Conservation (phyloP, 2,329 filamentous ascomycete species). For the Fonsecaea nubica region DNA sequence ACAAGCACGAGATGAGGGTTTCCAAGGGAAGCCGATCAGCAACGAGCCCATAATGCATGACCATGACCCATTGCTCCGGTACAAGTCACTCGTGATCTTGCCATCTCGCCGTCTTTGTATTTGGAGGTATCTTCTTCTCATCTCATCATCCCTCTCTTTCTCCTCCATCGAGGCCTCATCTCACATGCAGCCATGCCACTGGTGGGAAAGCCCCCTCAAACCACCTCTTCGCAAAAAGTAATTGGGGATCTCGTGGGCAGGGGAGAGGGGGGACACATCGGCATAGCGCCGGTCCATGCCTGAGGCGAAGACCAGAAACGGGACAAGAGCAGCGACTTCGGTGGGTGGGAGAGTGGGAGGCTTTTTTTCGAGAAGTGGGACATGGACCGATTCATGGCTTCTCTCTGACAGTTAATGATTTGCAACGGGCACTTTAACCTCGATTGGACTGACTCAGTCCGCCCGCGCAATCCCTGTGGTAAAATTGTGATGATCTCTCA, state of each 20-base stretch:
- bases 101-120: not conserved
- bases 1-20: not conserved
- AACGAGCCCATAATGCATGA: not conserved
- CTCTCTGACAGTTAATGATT: constrained; percentile 6
- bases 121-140: not conserved
- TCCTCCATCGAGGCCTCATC: constrained; percentile 4
- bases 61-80: not conserved
- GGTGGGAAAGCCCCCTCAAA: not conserved
- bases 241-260: constrained; percentile 8
- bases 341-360: constrained; percentile 22
- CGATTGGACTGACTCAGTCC: constrained; percentile 15
- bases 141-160: not conserved
- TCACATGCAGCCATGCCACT: constrained; percentile 19
- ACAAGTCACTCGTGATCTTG: not conserved
- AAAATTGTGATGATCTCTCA: not conserved
- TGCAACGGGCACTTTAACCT: constrained; percentile 3
- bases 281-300: constrained; percentile 29
- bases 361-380: constrained; percentile 22
- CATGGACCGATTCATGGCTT: not conserved
- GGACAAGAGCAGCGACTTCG: constrained; percentile 16
- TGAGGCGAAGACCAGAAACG: constrained; percentile 19
- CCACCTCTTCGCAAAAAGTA: not conserved
- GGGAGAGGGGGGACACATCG: constrained; percentile 19
- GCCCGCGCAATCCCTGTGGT: constrained; percentile 7
- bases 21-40: constrained; percentile 5